Base-by-base conservation (phyloP, 2,329 filamentous ascomycete genomes). In the Fusarium sp. region DNA sequence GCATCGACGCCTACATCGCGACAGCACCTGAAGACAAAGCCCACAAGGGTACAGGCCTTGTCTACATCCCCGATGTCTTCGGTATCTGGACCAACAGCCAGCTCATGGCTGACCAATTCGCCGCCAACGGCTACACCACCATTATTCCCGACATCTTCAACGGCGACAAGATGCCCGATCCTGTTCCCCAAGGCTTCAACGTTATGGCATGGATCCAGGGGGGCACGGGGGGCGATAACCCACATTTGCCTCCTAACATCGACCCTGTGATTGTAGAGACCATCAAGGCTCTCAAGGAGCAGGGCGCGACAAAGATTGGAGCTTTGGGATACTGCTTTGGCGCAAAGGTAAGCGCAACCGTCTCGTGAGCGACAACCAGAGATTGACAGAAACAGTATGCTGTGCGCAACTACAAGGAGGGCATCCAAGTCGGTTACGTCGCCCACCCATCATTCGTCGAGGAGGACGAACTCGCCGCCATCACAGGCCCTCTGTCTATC, bases 301-400 rank as follows among this genome's bases (percentile, higher is more conserved):
- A 80, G 32, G 82, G 83, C n/a, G 74, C 82, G 17, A 78, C 78
- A 46, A 80, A 77, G 51, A 76, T 90, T 51, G 85, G 79, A 4
- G 81, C 79, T 3, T 82, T 84, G 0, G 87, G 87, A 4, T 89
- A 89, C 73, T 89, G 87, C 72, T 89, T 86, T 67, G 87, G 88
- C 2, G 86, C 83, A 14, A 84, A 83, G 86, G 52, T 84, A 79
- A 69, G 74, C 1, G 3, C 10, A 0, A 3, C 6, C 10, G 0
- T 7, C 3, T 29, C 3, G 11, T 29, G 7, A 7, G 10, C 3
- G 7, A 5, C 1, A 14, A 3, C 11, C 4, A 32, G 6, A 25
- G 23, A 25, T 51, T 57, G 13, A 61, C 37, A 47, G 33, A 10
- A 25, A 14, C 19, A 88, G 84, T 93, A 90, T 73, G 85, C 91